Conservation (phyloP, 2,329 filamentous ascomycete species). For the Sarocladium oryzae region DNA sequence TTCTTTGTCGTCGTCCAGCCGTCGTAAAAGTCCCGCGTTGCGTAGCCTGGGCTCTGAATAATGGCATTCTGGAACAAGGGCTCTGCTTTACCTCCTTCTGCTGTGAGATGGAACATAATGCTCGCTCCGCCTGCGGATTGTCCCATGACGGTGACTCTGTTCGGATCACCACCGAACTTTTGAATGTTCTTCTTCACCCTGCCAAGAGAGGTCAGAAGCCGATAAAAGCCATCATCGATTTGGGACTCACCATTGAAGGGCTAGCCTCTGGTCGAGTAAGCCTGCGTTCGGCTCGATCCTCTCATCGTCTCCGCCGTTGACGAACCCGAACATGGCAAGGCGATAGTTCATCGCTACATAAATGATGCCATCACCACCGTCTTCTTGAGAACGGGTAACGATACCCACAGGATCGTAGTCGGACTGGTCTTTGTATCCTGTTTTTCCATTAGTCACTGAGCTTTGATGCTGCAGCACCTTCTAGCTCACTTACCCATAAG, state of each 20-base stretch:
- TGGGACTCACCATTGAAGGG: slow-evolving; percentile 34
- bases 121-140: slow-evolving; percentile 45
- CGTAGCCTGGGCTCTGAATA: slow-evolving; percentile 21
- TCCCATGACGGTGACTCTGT: slow-evolving; percentile 43
- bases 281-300: slow-evolving; percentile 37
- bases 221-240: too few relatives aligned
- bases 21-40: slow-evolving; percentile 8
- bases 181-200: slow-evolving; percentile 39
- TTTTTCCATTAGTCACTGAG: slow-evolving; percentile 12
- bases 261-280: slow-evolving; percentile 41
- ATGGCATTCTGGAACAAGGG: slow-evolving; percentile 42
- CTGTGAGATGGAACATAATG: slow-evolving; percentile 41
- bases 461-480: not conserved
- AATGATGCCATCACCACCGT: slow-evolving; percentile 29
- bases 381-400: slow-evolving; percentile 21
- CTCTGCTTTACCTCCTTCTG: slow-evolving; percentile 31
- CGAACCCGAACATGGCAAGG: slow-evolving; percentile 37
- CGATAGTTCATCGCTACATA: slow-evolving; percentile 35
- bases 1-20: slow-evolving; percentile 12
- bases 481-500: slow-evolving; percentile 10
- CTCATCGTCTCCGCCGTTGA: slow-evolving; percentile 33
- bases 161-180: slow-evolving; percentile 42
- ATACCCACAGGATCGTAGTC: slow-evolving; percentile 31
- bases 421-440: slow-evolving; percentile 27
- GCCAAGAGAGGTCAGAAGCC: not conserved